phyloP scores from a whole-genome alignment of 768 basidiomycete species.

The Amanita rubescens region DNA sequence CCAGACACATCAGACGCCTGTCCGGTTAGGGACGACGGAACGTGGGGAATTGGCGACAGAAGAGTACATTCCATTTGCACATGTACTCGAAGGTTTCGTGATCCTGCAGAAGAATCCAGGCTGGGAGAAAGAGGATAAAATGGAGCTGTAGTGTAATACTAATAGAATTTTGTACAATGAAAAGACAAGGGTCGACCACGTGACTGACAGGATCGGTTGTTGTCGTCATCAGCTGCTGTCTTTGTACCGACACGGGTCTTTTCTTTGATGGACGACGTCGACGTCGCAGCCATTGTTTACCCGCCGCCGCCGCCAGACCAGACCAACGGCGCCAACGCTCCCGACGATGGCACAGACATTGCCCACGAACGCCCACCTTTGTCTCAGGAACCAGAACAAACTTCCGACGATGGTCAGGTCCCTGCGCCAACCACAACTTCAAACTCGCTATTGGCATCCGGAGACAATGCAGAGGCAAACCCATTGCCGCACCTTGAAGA shows the following conservation, averaged over 20 bases:
- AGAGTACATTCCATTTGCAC: constrained; percentile 87
- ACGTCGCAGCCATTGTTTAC: no score
- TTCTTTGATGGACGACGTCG: not conserved
- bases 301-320: no score
- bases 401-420: not conserved
- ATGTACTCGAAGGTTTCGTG: constrained; percentile 89
- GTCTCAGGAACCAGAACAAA: not conserved
- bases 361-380: not conserved
- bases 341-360: not conserved
- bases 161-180: not conserved
- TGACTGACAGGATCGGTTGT: not conserved
- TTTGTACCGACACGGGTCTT: not conserved
- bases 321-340: not conserved
- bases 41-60: constrained; percentile 95
- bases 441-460: not conserved
- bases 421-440: not conserved
- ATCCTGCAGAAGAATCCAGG: constrained; percentile 90
- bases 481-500: not conserved
- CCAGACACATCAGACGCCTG: constrained; percentile 97
- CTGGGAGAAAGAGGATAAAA: constrained; percentile 80
- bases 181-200: not conserved
- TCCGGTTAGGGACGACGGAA: constrained; percentile 90
- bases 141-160: constrained; percentile 49
- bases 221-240: not conserved
- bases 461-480: not conserved